Percentiles rank a stretch among this genome's conserved stretches.
Conservation (phyloP, 1,139 yeast species). For the Suhomyces atakaporum region DNA sequence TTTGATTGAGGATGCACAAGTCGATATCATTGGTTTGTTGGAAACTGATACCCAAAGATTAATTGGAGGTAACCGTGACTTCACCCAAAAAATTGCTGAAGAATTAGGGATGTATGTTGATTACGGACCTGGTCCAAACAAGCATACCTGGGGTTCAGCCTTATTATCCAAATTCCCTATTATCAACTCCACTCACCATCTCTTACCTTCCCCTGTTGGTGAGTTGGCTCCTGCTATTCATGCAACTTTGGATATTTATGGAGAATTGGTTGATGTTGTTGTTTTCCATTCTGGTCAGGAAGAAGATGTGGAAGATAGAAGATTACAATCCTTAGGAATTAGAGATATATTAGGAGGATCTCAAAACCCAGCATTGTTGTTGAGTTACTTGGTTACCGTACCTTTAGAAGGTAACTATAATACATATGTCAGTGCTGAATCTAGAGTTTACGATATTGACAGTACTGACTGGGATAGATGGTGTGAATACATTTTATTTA, state of each 20-base stretch:
- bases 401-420: slow-evolving; percentile 90
- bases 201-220: slow-evolving; percentile 93
- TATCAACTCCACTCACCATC: slow-evolving; percentile 81
- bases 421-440: slow-evolving; percentile 79
- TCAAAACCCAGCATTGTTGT: slow-evolving; percentile 72
- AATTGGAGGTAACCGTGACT: slow-evolving; percentile 92
- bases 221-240: slow-evolving; percentile 98
- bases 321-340: slow-evolving; percentile 78
- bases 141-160: slow-evolving; percentile 98
- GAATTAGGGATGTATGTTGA: slow-evolving; percentile 94
- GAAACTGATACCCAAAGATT: slow-evolving; percentile 94
- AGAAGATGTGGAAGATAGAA: slow-evolving; percentile 92
- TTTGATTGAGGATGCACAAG: slow-evolving; percentile 77
- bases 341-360: slow-evolving; percentile 80
- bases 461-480: slow-evolving; percentile 95
- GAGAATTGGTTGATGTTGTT: slow-evolving; percentile 82
- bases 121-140: slow-evolving; percentile 96
- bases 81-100: slow-evolving; percentile 89
- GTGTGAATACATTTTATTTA: slow-evolving; percentile 95
- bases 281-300: slow-evolving; percentile 99
- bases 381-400: slow-evolving; percentile 86
- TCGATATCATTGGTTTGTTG: slow-evolving; percentile 86
- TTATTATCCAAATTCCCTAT: slow-evolving; percentile 93
- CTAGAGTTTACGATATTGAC: slow-evolving; percentile 93
- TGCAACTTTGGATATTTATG: slow-evolving; percentile 91